A percentile compares a stretch with the other conserved stretches of the same genome.
phyloP scores from a whole-genome alignment of 352 stramenopile species.

The Elongisporangium undulatum region DNA sequence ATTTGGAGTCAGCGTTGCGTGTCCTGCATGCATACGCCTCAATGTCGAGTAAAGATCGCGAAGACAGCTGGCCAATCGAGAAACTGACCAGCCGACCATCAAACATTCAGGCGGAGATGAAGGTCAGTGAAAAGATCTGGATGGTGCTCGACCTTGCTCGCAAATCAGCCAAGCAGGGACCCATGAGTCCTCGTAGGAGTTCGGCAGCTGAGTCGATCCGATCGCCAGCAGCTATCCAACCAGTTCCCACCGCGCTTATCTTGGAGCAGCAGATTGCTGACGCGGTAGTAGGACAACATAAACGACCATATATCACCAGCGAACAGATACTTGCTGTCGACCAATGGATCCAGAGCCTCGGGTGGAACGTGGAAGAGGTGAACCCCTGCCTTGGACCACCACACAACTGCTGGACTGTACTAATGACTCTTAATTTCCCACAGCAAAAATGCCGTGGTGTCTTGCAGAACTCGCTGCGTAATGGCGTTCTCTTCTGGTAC shows the following conservation, averaged over 20 bases:
- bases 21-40: slow-evolving; percentile 3
- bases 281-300: slow-evolving; percentile 2
- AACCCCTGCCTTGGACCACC: not conserved
- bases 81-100: not conserved
- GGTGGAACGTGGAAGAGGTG: slow-evolving; percentile 12
- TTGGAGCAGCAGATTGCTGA: not conserved
- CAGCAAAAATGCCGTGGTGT: slow-evolving; percentile 14
- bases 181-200: not conserved
- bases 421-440: not conserved
- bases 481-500: slow-evolving; percentile 34
- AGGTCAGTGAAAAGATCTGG: not conserved
- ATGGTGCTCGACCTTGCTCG: not conserved
- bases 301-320: slow-evolving; percentile 19
- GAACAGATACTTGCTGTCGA: slow-evolving; percentile 25
- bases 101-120: not conserved
- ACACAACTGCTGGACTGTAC: no score
- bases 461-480: slow-evolving; percentile 30
- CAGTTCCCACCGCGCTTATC: not conserved
- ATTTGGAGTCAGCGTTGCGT: slow-evolving; percentile 3
- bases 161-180: not conserved
- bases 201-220: not conserved
- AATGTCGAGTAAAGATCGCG: not conserved
- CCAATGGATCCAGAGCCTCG: slow-evolving; percentile 20
- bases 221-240: not conserved
- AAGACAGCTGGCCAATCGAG: not conserved